Evolutionary conservation across 139 green algal species (phyloP).

Genomic region (Chlorella sp.): DNA sequence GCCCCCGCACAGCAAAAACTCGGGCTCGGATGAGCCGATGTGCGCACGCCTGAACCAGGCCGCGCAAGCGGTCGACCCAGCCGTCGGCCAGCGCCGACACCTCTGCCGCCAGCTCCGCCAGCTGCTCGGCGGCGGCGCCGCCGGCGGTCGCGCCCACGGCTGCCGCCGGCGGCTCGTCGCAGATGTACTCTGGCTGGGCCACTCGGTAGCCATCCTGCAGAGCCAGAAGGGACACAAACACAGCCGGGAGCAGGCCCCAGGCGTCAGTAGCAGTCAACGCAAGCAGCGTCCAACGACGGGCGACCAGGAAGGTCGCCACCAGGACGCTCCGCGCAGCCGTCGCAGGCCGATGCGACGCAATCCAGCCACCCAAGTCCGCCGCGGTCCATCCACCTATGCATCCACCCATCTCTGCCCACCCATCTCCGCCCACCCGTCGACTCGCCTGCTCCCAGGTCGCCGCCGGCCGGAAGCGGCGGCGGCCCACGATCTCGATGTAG

Average conservation of each 20-base stretch:
- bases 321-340: too few relatives aligned
- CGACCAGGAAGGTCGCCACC: too few relatives aligned
- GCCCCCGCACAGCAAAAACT: neutral
- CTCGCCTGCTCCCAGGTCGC: constrained; percentile 48
- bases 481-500: constrained; percentile 71
- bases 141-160: constrained; percentile 19
- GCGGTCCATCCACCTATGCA: neutral
- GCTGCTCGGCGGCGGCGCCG: too few relatives aligned
- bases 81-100: constrained; percentile 31
- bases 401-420: neutral
- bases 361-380: too few relatives aligned
- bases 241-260: too few relatives aligned
- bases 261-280: too few relatives aligned
- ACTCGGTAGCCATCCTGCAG: constrained; percentile 76
- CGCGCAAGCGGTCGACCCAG: constrained; percentile 38
- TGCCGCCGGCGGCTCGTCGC: constrained; percentile 19
- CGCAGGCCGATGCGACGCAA: too few relatives aligned
- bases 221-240: too few relatives aligned
- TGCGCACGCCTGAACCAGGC: constrained; percentile 12
- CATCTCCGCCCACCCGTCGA: neutral
- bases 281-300: too few relatives aligned
- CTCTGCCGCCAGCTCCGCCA: constrained; percentile 8
- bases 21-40: neutral
- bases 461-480: constrained; percentile 54
- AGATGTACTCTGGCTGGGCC: constrained; percentile 37